Evolutionary conservation across 164 flowering plant species (phyloP), one percentile per base, ranked within the genome.

Genomic region (Vitis rupestris): DNA sequence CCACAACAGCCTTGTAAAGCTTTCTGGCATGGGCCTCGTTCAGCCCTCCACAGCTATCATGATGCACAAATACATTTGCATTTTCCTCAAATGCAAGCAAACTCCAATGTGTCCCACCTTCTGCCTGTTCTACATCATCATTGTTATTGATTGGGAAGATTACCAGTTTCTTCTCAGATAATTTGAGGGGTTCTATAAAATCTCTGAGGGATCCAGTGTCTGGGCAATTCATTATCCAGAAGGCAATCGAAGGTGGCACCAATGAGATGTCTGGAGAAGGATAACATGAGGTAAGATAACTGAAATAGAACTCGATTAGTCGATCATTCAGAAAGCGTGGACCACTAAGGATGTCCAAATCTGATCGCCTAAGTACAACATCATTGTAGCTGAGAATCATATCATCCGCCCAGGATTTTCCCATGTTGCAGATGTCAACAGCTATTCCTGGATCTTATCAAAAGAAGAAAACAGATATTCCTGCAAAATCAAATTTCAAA

Each of bases 31-130:
- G 73, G 15, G 37, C 12, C 9, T 23, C 59, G 44, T 94, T 91
- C 19, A 60, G 50, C 37, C 87, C 85, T 13, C 73, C 63, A 27
- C 37, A 27, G 76, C 94, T 87, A 71, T 92, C 98, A 69, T 87
- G 93, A 76, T 94, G 97, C 50, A 88, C 83, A 75, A 89, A 94
- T 4, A 68, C 64, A 50, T 83, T 82, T n/a, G 74, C 65, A 11
- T 64, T 62, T 74, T 88, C 83, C 50, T 80, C 73, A 65, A 73
- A 92, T 16, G 74, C 97, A 69, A 92, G 92, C 67, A 91, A 79
- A 78, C 96, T 94, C 99, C 99, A 94, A 68, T 94, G 99, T 23
- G 71, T 63, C 17, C 99, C 99, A 31, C 96, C 97, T 74, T 86
- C 97, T 61, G 92, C 86, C 23, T 10, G 44, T 56, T 57, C 78